These are phyloP conservation scores for Alternaria brassicicola DNA, from an alignment of 2,329 filamentous ascomycete genomes.

Conservation along the genomic window DNA sequence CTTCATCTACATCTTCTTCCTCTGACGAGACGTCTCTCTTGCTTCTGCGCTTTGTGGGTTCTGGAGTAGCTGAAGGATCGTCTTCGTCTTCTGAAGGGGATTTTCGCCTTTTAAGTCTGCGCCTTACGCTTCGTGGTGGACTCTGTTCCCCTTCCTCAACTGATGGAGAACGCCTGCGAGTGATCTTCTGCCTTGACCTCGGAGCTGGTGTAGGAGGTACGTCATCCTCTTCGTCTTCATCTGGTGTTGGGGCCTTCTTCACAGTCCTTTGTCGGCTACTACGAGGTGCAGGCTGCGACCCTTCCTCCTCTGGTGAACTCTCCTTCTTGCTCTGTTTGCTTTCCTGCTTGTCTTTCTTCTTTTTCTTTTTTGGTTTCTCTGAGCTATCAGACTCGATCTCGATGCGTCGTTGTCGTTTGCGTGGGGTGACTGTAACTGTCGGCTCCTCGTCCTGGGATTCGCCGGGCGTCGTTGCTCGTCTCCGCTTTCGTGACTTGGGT, in stretches of 20 bases:
- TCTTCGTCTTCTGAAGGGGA: conserved; percentile 10
- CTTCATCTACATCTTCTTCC: conserved; percentile 19
- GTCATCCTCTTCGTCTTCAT: conserved; percentile 8
- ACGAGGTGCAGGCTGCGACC: conserved; percentile 4
- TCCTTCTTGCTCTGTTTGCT: conserved; percentile 1
- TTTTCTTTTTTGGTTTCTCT: conserved; percentile 6
- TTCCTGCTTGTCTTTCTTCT: not conserved
- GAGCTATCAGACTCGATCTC: conserved; percentile 1
- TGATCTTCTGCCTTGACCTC: not conserved
- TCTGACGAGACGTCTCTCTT: conserved; percentile 22
- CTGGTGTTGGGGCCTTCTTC: conserved; percentile 3
- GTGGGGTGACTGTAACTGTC: conserved; percentile 22
- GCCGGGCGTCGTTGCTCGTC: conserved; percentile 11
- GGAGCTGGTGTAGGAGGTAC: conserved; percentile 1
- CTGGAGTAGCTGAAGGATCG: conserved; percentile 10
- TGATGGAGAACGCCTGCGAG: not conserved
- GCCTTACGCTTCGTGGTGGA: conserved; percentile 10
- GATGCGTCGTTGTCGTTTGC: conserved; percentile 14
- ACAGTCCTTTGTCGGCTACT: conserved; percentile 10
- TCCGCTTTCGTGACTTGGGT: conserved; percentile 24
- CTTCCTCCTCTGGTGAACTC: not conserved
- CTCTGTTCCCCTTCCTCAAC: conserved; percentile 6
- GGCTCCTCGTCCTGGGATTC: conserved; percentile 9
- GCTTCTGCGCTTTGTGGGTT: conserved; percentile 32
- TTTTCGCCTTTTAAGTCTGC: conserved; percentile 7